Evolutionary conservation across 2,329 filamentous ascomycete species (phyloP).

Genomic region (Penicillium verrucosum): DNA sequence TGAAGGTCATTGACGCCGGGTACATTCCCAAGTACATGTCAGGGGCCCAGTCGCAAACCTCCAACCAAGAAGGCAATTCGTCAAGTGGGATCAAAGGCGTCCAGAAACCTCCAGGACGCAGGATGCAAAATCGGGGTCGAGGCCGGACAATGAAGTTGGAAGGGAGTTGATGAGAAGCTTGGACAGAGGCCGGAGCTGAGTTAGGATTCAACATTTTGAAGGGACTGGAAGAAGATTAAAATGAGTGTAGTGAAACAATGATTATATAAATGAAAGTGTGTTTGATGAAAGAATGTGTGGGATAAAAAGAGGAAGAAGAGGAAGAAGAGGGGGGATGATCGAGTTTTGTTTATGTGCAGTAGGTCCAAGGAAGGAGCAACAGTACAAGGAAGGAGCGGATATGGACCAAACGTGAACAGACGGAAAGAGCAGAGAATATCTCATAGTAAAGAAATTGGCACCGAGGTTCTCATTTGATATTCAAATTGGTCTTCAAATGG

Average conservation of each 20-base stretch:
- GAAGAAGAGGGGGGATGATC: background rate
- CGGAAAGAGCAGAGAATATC: background rate
- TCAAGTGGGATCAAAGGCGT: constrained; percentile 45
- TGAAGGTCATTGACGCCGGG: constrained; percentile 19
- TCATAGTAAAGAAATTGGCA: background rate
- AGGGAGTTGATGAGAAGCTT: background rate
- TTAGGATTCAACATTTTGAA: constrained; percentile 12
- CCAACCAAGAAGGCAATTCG: constrained; percentile 41
- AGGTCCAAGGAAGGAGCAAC: background rate
- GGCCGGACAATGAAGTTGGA: constrained; percentile 16
- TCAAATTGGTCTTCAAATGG: background rate
- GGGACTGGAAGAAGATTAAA: background rate
- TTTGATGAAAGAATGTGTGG: constrained; percentile 10
- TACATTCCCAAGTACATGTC: constrained; percentile 23
- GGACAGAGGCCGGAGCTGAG: background rate
- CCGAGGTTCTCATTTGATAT: fast-evolving
- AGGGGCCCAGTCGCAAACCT: constrained; percentile 27
- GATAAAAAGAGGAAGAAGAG: background rate
- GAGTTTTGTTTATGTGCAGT: background rate
- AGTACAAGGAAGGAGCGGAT: background rate
- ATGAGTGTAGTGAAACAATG: constrained; percentile 5
- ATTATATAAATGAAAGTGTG: background rate
- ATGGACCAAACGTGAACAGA: background rate
- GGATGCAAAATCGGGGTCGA: constrained; percentile 40
- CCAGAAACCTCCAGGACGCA: constrained; percentile 33